Percentiles rank a stretch among this genome's conserved stretches.
Conservation (phyloP, 495 filamentous ascomycete species). For the Penicillium argentinense region DNA sequence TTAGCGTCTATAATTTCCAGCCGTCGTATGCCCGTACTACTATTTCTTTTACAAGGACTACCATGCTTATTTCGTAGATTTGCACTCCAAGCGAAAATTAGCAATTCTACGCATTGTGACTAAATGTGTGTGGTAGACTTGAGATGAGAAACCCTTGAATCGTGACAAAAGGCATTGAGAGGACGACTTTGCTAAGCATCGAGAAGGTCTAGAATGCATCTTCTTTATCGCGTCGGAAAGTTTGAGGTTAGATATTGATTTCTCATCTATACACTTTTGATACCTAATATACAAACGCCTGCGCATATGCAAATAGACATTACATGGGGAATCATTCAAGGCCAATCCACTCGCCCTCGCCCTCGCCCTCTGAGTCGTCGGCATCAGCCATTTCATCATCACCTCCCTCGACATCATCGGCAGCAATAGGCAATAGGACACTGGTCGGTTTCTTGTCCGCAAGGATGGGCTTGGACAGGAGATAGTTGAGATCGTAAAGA, state of each 20-base stretch:
- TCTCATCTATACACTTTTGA: conserved; percentile 21
- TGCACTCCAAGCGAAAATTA: too few species aligned
- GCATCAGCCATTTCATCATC: conserved; percentile 38
- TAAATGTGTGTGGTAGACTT: too few species aligned
- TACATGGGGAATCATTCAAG: conserved; percentile 37
- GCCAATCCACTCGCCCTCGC: conserved; percentile 42
- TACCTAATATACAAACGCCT: conserved; percentile 38
- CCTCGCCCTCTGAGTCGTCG: conserved; percentile 36
- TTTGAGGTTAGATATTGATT: too few species aligned
- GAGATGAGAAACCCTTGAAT: too few species aligned
- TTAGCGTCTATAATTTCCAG: too few species aligned
- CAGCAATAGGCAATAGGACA: conserved; percentile 29
- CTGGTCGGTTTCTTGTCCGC: conserved; percentile 31
- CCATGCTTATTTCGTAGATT: too few species aligned
- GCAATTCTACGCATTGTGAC: too few species aligned
- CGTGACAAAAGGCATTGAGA: too few species aligned
- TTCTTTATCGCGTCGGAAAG: not conserved
- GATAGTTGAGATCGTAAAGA: conserved; percentile 78
- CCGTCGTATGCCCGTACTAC: too few species aligned
- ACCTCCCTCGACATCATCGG: conserved; percentile 20
- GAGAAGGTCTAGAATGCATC: too few species aligned
- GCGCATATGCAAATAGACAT: conserved; percentile 44
- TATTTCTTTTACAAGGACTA: too few species aligned
- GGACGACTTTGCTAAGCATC: too few species aligned
- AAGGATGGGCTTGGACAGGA: conserved; percentile 53